These are phyloP conservation scores for Acanthamoeba lugdunensis DNA, from an alignment of 208 protist species.

Conservation along the genomic window DNA sequence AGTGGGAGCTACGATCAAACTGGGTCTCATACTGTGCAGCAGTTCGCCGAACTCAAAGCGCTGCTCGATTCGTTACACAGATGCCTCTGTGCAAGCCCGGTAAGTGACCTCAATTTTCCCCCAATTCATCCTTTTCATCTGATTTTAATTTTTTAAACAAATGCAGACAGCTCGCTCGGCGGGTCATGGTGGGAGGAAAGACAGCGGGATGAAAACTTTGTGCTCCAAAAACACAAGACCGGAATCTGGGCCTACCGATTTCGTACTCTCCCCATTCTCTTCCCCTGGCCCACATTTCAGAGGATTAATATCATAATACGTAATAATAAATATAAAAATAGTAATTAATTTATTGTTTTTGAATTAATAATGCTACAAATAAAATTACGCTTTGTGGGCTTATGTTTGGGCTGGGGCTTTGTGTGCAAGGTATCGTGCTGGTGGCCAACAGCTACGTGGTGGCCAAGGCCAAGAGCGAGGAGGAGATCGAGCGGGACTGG, in stretches of 20 bases:
- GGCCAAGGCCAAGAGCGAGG: constrained; percentile 68
- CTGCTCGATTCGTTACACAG: no score
- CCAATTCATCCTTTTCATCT: neutral
- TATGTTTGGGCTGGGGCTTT: neutral
- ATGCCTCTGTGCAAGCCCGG: constrained; percentile 17
- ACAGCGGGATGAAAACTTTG: constrained; percentile 65
- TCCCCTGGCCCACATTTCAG: no score
- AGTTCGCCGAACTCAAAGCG: no score
- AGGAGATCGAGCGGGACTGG: constrained; percentile 55
- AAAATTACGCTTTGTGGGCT: neutral
- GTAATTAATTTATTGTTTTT: no score
- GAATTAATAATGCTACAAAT: neutral
- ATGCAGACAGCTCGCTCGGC: constrained; percentile 45
- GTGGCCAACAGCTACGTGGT: constrained; percentile 67
- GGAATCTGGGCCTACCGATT: constrained; percentile 66
- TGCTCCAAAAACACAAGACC: constrained; percentile 66
- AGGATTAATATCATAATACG: no score
- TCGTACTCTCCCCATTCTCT: neutral
- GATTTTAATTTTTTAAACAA: neutral
- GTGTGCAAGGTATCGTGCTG: constrained; percentile 24
- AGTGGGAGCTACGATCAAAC: no score
- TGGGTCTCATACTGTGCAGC: no score
- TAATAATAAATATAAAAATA: no score
- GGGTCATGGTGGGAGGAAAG: constrained; percentile 70
- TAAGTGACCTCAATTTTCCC: neutral